Evolutionary conservation across 148 eudicot species (phyloP), one percentile per base, ranked within the genome.

Genomic region (Silene conica): DNA sequence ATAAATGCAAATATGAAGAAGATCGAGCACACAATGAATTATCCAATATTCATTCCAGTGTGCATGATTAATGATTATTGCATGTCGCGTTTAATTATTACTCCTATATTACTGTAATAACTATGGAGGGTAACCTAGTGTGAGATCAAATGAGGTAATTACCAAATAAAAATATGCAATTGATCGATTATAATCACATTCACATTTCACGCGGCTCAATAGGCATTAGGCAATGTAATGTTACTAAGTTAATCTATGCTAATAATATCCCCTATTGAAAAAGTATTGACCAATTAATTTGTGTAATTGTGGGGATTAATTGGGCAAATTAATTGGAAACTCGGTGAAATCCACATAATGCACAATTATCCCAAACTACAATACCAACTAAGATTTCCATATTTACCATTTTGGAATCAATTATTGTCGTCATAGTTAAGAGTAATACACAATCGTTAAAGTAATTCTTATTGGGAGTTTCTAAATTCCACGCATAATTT

Each of bases 141-240:
- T 58, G 6, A 7, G 62, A 58, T 19, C 62, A 58, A 20, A 55
- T 55, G 3, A 55, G 58, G n/a, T 55, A 55, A 19, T n/a, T 6
- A 5, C 62, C 23, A 58, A 41, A 23, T 23, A 25, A 25, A 25
- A 25, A 23, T 1, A 26, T 38, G 43, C 8, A 63, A 63, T 26
- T 25, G 28, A 62, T 62, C 41, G 43, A 38, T 6, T 63, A 15
- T 11, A 11, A 25, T 14, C 38, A 25, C 41, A 13, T 26, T 63
- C 41, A 63, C 66, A 63, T 63, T 63, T 63, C 66, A 63, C 65
- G 26, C 65, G 65, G 28, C 65, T 61, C 25, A 61, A 2, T 25
- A 25, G 28, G 16, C 7, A 63, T 38, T 38, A 5, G 43, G 43
- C 43, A 38, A 63, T 3, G 8, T 25, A 26, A 26, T 63, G n/a